Evolutionary conservation across 441 rosid genomes (phyloP).

Genomic region (Gossypium lobatum): DNA sequence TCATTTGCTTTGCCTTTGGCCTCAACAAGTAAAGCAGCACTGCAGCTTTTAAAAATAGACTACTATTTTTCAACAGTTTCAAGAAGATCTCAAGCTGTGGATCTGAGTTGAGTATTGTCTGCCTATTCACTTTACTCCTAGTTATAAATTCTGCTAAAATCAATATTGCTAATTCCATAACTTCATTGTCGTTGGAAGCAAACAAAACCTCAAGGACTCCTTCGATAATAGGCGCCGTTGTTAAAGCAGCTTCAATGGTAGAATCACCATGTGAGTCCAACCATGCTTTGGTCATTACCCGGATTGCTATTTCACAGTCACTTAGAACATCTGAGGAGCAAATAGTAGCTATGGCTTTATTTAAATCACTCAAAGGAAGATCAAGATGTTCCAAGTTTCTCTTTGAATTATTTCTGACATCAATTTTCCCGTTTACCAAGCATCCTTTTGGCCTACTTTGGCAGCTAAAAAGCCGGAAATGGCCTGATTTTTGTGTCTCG

Average conservation of each 20-base stretch:
- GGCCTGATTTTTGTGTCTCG: constrained; percentile 24
- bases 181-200: constrained; percentile 45
- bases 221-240: constrained; percentile 35
- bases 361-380: constrained; percentile 27
- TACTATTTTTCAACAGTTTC: constrained; percentile 40
- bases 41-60: constrained; percentile 51
- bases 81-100: constrained; percentile 45
- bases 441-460: constrained; percentile 31
- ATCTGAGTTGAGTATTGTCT: constrained; percentile 36
- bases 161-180: constrained; percentile 46
- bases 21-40: constrained; percentile 47
- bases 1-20: constrained; percentile 64
- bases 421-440: constrained; percentile 22
- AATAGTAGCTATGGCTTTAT: constrained; percentile 31
- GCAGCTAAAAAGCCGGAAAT: constrained; percentile 33
- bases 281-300: constrained; percentile 37
- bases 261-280: constrained; percentile 36
- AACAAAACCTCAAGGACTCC: constrained; percentile 47
- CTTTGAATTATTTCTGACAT: constrained; percentile 15
- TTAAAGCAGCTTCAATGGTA: constrained; percentile 29
- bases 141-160: constrained; percentile 38
- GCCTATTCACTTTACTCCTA: constrained; percentile 27
- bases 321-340: constrained; percentile 32
- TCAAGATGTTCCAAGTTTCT: constrained; percentile 2
- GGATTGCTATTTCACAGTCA: constrained; percentile 45